These are phyloP conservation scores for Dryadomyces quercivorus DNA, from an alignment of 2,329 filamentous ascomycete genomes.

Conservation along the genomic window DNA sequence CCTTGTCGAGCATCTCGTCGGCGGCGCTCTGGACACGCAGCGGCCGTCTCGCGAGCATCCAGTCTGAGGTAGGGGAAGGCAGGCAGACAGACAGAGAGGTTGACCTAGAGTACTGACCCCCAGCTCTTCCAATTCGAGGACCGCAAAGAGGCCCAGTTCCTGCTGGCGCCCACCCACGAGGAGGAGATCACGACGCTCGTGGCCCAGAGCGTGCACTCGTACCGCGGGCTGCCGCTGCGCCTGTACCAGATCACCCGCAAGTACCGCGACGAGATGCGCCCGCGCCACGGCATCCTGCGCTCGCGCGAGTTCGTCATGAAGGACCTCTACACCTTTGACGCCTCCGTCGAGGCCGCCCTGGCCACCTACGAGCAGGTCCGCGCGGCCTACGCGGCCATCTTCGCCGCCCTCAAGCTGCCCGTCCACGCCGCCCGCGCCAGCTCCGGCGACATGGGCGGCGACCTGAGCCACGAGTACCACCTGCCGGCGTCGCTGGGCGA, in stretches of 20 bases:
- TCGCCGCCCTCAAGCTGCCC: conserved; percentile 71
- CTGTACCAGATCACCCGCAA: conserved; percentile 91
- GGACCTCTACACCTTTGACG: conserved; percentile 92
- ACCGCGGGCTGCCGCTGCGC: conserved; percentile 73
- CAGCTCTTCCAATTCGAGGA: conserved; percentile 73
- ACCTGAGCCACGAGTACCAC: conserved; percentile 90
- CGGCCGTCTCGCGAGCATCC: conserved; percentile 61
- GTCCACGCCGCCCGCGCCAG: conserved; percentile 79
- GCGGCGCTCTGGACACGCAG: conserved; percentile 74
- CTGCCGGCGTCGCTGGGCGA: conserved; percentile 70
- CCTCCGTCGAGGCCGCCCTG: conserved; percentile 53
- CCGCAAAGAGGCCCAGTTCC: conserved; percentile 58
- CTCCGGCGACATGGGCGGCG: conserved; percentile 93
- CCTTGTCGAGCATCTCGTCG: conserved; percentile 75
- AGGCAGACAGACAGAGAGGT: too few species aligned
- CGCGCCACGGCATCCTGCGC: conserved; percentile 75
- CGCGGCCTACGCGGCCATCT: conserved; percentile 61
- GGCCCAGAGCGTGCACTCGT: conserved; percentile 59
- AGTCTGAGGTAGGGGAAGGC: conserved; percentile 49
- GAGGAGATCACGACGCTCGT: conserved; percentile 88
- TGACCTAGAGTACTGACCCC: background rate
- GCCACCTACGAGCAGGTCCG: conserved; percentile 68
- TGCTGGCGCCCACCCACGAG: conserved; percentile 88
- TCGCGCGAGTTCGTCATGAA: conserved; percentile 96
- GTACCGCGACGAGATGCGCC: conserved; percentile 84